Conservation (phyloP, 495 filamentous ascomycete genomes). For the Beverwykella pulmonaria region DNA sequence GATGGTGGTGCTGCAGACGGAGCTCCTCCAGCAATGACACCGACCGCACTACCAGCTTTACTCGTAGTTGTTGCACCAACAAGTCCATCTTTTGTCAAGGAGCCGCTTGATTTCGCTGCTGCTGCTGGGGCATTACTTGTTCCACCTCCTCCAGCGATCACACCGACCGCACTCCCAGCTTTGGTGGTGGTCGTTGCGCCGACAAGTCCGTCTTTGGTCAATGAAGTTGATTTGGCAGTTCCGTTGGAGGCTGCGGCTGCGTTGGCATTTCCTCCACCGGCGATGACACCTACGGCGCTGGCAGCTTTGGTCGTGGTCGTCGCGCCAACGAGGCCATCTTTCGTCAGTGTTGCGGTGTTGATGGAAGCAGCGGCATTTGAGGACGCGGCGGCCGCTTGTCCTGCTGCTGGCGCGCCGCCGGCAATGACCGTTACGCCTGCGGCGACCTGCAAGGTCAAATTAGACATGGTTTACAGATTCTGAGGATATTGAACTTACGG, state of each 20-base stretch:
- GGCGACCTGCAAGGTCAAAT: neutral
- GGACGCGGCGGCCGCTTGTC: neutral
- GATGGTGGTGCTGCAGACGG: neutral
- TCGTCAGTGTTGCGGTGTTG: neutral
- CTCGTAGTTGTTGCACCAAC: conserved; percentile 3
- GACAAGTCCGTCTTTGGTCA: neutral
- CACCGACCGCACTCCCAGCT: neutral
- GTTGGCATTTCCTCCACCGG: neutral
- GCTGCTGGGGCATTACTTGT: conserved; percentile 8
- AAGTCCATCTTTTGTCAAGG: conserved; percentile 2
- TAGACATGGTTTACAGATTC: neutral
- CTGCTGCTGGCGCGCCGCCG: neutral
- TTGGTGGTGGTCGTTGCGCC: neutral
- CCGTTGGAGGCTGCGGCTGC: neutral
- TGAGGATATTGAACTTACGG: neutral
- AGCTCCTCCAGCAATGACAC: neutral
- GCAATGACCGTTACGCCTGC: conserved; percentile 5
- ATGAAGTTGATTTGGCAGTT: neutral
- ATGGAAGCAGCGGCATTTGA: neutral
- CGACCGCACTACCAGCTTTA: neutral
- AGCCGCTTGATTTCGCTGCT: neutral
- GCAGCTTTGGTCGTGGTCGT: conserved; percentile 1
- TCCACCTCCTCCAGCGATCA: neutral
- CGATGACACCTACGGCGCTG: conserved; percentile 9
- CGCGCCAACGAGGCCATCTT: neutral